Evolutionary conservation across 176 grass and related monocot genomes (phyloP).

Genomic region (Phoenix dactylifera): DNA sequence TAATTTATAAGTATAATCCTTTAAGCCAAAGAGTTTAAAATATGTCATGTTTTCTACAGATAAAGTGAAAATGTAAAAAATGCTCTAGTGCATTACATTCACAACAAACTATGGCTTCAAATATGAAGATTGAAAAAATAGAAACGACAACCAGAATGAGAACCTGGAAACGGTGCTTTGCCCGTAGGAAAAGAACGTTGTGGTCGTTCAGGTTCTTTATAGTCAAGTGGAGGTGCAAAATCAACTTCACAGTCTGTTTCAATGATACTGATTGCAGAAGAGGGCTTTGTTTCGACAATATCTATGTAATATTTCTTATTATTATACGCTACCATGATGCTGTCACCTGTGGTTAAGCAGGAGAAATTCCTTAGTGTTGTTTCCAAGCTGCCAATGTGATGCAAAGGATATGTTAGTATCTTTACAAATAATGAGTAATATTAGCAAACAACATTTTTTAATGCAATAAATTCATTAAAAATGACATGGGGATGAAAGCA

Average conservation of each 20-base stretch:
- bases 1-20: too few species aligned
- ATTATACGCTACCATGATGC: slow-evolving; percentile 98
- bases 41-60: too few species aligned
- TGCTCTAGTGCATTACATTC: too few species aligned
- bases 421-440: too few species aligned
- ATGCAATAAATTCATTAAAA: too few species aligned
- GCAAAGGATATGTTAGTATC: neutral
- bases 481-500: too few species aligned
- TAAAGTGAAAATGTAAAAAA: too few species aligned
- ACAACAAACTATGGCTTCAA: too few species aligned
- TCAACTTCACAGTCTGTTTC: slow-evolving; percentile 99
- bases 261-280: slow-evolving; percentile 85
- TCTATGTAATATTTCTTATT: slow-evolving; percentile 99
- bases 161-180: slow-evolving; percentile 30
- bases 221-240: slow-evolving; percentile 97
- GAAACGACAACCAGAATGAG: neutral
- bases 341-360: slow-evolving; percentile 91
- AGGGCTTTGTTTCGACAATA: slow-evolving; percentile 96
- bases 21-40: too few species aligned
- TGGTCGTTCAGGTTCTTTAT: slow-evolving; percentile 66
- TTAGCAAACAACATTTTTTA: too few species aligned
- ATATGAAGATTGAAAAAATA: slow-evolving; percentile 1
- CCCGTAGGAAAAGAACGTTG: slow-evolving; percentile 33
- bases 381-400: slow-evolving; percentile 50
- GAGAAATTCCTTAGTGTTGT: slow-evolving; percentile 91